A percentile compares a stretch with the other conserved stretches of the same genome.
Evolutionary conservation across 805 yeast species (phyloP).

Genomic region (Hanseniaspora pseudoguilliermondii): DNA sequence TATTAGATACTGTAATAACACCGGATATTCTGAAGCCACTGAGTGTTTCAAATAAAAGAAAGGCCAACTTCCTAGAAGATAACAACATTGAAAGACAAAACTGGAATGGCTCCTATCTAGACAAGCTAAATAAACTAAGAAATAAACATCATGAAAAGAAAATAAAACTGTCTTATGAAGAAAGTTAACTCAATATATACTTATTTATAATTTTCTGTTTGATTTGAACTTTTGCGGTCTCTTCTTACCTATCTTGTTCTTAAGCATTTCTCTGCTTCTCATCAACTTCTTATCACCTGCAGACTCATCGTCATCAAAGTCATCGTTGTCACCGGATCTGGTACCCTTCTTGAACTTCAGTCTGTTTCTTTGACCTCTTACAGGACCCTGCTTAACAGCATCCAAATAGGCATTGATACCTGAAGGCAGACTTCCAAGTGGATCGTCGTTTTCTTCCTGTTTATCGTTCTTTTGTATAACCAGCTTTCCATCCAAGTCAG

Average conservation of each 20-base stretch:
- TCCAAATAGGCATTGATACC: conserved; percentile 89
- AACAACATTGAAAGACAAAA: conserved; percentile 1
- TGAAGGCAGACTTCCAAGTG: conserved; percentile 35
- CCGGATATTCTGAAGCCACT: conserved; percentile 1
- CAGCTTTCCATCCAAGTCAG: conserved; percentile 28
- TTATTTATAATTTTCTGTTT: conserved; percentile 5
- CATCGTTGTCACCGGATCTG: conserved; percentile 41
- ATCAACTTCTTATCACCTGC: background rate
- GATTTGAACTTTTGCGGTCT: conserved; percentile 13
- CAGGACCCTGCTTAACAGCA: conserved; percentile 86
- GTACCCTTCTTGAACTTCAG: conserved; percentile 67
- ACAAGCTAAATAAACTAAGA: background rate
- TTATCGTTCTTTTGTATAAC: conserved; percentile 24
- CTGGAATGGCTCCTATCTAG: background rate
- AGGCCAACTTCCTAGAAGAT: background rate
- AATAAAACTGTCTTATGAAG: conserved; percentile 6
- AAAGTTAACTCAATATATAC: background rate
- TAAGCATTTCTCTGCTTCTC: conserved; percentile 7
- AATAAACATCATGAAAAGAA: background rate
- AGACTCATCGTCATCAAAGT: conserved; percentile 24
- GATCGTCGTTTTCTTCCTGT: conserved; percentile 30
- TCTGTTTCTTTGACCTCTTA: conserved; percentile 84
- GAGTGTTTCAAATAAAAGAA: conserved; percentile 1
- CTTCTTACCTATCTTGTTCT: conserved; percentile 12
- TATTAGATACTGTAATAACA: conserved; percentile 5